Evolutionary conservation across 495 filamentous ascomycete species (phyloP).

Genomic region (Margaritispora aquatica): DNA sequence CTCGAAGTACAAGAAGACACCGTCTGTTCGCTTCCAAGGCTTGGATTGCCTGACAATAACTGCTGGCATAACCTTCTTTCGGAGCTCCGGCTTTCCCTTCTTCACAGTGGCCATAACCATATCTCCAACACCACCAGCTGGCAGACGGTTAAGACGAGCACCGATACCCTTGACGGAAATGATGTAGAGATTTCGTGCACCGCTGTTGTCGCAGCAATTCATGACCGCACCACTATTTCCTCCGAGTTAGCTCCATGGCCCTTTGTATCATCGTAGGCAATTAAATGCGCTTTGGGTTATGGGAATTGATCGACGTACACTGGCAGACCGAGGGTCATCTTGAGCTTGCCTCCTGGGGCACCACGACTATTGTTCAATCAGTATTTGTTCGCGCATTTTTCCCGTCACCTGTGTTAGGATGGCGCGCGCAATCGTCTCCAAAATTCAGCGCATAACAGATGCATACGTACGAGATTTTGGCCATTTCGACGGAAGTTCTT

Average conservation of each 20-base stretch:
- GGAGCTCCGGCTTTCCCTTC: conserved; percentile 99
- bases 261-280: background rate
- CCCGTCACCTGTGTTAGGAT: background rate
- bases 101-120: conserved; percentile 99
- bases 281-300: background rate
- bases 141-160: conserved; percentile 96
- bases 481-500: conserved; percentile 22
- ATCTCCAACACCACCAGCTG: conserved; percentile 95
- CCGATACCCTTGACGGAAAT: conserved; percentile 99
- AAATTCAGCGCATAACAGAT: background rate
- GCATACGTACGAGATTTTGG: conserved; percentile 26
- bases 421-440: background rate
- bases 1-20: conserved; percentile 99
- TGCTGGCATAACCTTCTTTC: conserved; percentile 99
- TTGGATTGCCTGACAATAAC: conserved; percentile 98
- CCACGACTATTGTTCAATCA: conserved; percentile 52
- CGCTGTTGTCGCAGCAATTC: conserved; percentile 98
- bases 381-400: background rate
- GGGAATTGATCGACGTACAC: conserved; percentile 88
- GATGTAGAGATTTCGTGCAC: conserved; percentile 99
- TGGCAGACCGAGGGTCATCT: conserved; percentile 99
- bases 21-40: conserved; percentile 96
- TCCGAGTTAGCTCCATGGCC: conserved; percentile 1
- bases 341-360: conserved; percentile 98
- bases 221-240: conserved; percentile 77